Conservation (phyloP, 2,329 filamentous ascomycete genomes). For the Trichoderma koningiopsis region DNA sequence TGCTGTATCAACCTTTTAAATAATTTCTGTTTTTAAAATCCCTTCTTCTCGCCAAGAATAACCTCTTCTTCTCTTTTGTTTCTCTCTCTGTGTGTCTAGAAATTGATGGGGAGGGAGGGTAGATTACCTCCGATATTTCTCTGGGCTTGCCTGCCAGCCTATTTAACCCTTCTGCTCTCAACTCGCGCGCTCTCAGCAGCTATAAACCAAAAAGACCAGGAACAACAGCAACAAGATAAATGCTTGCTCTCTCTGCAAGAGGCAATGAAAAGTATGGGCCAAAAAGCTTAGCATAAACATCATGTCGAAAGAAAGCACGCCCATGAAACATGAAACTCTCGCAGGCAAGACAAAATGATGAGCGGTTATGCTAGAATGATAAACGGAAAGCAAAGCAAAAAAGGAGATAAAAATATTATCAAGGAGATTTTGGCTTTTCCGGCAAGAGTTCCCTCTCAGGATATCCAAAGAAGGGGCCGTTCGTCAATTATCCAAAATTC, state of each 20-base stretch:
- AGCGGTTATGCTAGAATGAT: conserved; percentile 11
- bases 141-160: not conserved
- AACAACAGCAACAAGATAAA: not conserved
- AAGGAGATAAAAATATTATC: not conserved
- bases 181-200: conserved; percentile 4
- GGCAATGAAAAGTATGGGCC: not conserved
- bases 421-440: conserved; percentile 1
- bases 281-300: conserved; percentile 17
- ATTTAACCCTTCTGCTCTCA: not conserved
- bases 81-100: not conserved
- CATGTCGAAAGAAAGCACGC: not conserved
- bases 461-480: not conserved
- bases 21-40: not conserved
- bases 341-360: not conserved
- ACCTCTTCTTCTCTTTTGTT: not conserved
- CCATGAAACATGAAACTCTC: not conserved
- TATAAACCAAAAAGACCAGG: not conserved
- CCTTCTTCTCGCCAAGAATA: not conserved
- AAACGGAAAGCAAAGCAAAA: not conserved
- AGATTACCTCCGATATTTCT: not conserved
- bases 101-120: not conserved
- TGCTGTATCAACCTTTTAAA: conserved; percentile 19
- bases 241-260: conserved; percentile 2
- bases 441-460: not conserved
- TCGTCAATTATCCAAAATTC: conserved; percentile 16